Evolutionary conservation across 2,329 filamentous ascomycete species (phyloP).

Genomic region (Fusarium sp.): DNA sequence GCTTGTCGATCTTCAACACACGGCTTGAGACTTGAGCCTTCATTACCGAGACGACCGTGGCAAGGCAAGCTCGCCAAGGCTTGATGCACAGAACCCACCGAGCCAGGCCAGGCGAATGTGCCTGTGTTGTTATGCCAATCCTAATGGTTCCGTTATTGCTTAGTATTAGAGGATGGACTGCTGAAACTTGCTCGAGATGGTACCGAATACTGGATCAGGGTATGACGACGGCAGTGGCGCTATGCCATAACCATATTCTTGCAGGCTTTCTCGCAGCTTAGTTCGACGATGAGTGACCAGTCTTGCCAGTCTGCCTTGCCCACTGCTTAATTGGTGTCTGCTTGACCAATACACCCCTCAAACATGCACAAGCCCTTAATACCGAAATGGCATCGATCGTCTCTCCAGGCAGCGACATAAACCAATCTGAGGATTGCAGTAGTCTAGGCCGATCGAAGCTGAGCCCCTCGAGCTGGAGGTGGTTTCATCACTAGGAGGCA

Average conservation of each 20-base stretch:
- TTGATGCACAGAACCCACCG: background rate
- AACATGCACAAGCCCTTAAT: slow-evolving; percentile 19
- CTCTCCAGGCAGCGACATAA: slow-evolving; percentile 34
- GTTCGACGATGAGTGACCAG: slow-evolving; percentile 7
- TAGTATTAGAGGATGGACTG: slow-evolving; percentile 1
- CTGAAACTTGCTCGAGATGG: slow-evolving; percentile 2
- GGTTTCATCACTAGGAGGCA: background rate
- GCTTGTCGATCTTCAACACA: slow-evolving; percentile 18
- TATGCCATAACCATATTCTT: background rate
- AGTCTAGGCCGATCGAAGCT: slow-evolving; percentile 16
- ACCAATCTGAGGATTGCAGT: slow-evolving; percentile 19
- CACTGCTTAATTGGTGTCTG: background rate
- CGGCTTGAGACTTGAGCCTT: background rate
- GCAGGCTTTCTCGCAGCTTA: background rate
- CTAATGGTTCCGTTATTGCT: background rate
- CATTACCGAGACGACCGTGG: background rate
- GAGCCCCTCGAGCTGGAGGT: slow-evolving; percentile 8
- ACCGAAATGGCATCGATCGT: slow-evolving; percentile 32
- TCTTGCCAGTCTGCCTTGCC: slow-evolving; percentile 16
- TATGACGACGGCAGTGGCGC: slow-evolving; percentile 2
- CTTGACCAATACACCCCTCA: slow-evolving; percentile 3
- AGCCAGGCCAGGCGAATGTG: background rate
- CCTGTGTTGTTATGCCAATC: background rate
- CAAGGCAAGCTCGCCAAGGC: background rate
- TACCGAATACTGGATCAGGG: background rate